These are phyloP conservation scores for Cyclanthera cordifolia DNA, from an alignment of 306 rosid species.

Conservation along the genomic window DNA sequence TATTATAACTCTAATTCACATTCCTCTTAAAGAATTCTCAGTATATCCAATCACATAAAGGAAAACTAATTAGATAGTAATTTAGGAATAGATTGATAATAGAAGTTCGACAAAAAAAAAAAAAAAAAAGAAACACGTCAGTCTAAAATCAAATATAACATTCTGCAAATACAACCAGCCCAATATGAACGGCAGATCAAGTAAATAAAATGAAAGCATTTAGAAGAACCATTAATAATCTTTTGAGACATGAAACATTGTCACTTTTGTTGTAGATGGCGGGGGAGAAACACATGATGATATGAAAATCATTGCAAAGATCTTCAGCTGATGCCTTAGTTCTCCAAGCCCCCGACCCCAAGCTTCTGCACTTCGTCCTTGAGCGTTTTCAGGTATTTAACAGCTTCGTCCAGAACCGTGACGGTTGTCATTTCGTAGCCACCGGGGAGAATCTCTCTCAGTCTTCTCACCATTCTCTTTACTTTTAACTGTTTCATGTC, in stretches of 20 bases:
- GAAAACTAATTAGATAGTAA: too few species aligned
- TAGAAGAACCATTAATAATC: not conserved
- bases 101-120: not conserved
- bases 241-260: not conserved
- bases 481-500: constrained; percentile 51
- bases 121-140: not conserved
- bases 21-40: too few species aligned
- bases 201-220: too few species aligned
- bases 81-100: not conserved
- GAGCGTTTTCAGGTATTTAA: constrained; percentile 77
- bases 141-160: not conserved
- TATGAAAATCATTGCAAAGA: not conserved
- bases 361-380: constrained; percentile 72
- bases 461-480: constrained; percentile 68
- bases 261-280: not conserved
- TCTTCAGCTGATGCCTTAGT: constrained; percentile 9
- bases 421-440: constrained; percentile 60
- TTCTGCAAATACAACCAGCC: not conserved
- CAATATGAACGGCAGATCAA: not conserved
- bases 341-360: constrained; percentile 37
- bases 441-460: constrained; percentile 74
- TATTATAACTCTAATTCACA: too few species aligned
- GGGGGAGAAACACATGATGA: not conserved
- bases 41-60: too few species aligned
- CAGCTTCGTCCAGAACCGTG: constrained; percentile 76